Evolutionary conservation across 2,329 filamentous ascomycete species (phyloP).

Genomic region (Fusarium hainanense): DNA sequence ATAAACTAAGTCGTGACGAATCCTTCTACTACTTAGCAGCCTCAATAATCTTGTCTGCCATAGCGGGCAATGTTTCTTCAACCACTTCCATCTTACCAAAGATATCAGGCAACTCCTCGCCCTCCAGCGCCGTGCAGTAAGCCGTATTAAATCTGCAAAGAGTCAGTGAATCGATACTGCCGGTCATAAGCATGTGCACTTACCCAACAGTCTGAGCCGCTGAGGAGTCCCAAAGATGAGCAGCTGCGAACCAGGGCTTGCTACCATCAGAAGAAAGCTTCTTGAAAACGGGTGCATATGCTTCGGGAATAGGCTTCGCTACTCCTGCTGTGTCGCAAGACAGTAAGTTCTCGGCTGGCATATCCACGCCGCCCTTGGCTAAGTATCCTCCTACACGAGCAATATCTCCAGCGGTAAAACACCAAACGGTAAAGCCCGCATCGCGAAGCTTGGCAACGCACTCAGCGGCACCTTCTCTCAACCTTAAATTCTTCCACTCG

Average conservation of each 20-base stretch:
- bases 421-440: neutral
- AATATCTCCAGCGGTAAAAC: neutral
- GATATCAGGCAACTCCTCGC: neutral
- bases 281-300: neutral
- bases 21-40: constrained; percentile 13
- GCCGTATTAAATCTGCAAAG: neutral
- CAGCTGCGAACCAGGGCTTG: neutral
- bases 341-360: neutral
- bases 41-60: neutral
- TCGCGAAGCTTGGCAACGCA: neutral
- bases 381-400: neutral
- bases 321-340: neutral
- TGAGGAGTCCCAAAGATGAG: neutral
- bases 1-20: neutral
- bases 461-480: neutral
- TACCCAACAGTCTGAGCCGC: neutral
- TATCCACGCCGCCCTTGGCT: neutral
- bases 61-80: neutral
- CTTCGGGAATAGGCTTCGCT: neutral
- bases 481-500: neutral
- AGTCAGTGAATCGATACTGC: neutral
- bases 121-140: neutral
- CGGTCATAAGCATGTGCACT: too few relatives aligned
- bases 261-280: neutral
- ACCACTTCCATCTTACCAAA: neutral